Evolutionary conservation across 1,139 yeast species (phyloP), one percentile per base, ranked within the genome.

Genomic region (Insectozyma bohioensis): DNA sequence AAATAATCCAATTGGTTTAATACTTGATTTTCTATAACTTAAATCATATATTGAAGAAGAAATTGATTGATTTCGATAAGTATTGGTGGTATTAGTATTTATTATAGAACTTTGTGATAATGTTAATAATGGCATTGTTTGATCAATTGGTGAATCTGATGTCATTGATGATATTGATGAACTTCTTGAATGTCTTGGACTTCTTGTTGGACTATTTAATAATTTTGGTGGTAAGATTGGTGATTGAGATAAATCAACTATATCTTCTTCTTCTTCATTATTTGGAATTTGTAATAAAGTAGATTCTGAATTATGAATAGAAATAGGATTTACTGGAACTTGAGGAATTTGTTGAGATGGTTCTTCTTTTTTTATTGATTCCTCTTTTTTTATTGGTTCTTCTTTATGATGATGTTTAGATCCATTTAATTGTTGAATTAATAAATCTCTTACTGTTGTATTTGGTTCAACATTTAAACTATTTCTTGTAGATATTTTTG

Each of bases 41-140:
- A 41, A 31, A 35, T 59, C 66, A 26, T 49, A 56, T 18, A 56
- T 38, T 16, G 64, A 48, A 0, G 68, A 61, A 9, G 49, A 42
- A 6, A 55, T 46, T 0, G 64, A 58, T n/a, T 58, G 51, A 24
- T 36, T 40, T 11, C 39, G 14, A 4, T 20, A 12, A 3, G 14
- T 19, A 23, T 14, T 13, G 14, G 6, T 5, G 15, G 7, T 26
- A 14, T 17, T 23, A 14, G 15, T 15, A 12, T 19, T 22, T 39
- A 28, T 6, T 17, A 62, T 33, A 1, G 69, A 61, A 4, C 62
- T 46, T 5, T 54, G 51, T 1, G 72, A 62, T 30, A 51, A 44
- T 12, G 52, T 49, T 12, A 69, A 51, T 17, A 69, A 49, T 8
- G 75, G 75, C 18, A 67, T 50, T 2, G 65, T 61, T 42, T 61